Evolutionary conservation across 192 early-diverging fungal species (phyloP).

Genomic region (Rhizophagus clarus): DNA sequence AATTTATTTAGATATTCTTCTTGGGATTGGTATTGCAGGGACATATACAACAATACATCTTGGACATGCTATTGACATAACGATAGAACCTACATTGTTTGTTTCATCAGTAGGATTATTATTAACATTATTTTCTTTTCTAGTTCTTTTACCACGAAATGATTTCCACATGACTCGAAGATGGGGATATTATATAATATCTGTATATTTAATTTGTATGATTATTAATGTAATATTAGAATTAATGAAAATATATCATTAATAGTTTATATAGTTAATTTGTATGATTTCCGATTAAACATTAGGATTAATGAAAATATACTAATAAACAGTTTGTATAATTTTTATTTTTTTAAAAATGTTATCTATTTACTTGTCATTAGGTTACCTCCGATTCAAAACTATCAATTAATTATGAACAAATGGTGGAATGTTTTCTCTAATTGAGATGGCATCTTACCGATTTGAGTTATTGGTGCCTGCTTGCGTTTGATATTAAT

Average conservation of each 20-base stretch:
- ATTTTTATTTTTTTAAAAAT: too few relatives aligned
- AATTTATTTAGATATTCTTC: conserved; percentile 63
- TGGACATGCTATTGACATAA: conserved; percentile 54
- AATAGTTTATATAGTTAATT: too few relatives aligned
- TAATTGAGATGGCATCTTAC: too few relatives aligned
- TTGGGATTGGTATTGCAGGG: conserved; percentile 83
- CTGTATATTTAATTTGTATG: conserved; percentile 63
- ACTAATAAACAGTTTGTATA: too few relatives aligned
- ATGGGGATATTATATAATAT: conserved; percentile 61
- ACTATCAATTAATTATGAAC: too few relatives aligned
- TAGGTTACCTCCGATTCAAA: too few relatives aligned
- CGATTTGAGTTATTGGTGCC: too few relatives aligned
- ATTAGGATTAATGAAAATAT: too few relatives aligned
- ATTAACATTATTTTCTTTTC: conserved; percentile 57
- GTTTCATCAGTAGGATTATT: conserved; percentile 70
- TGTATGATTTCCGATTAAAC: too few relatives aligned
- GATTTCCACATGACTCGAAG: conserved; percentile 63
- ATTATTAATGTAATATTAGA: conserved; percentile 64
- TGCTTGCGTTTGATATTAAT: too few relatives aligned
- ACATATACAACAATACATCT: conserved; percentile 57
- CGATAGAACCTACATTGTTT: conserved; percentile 67
- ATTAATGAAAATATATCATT: background rate
- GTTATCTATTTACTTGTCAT: too few relatives aligned
- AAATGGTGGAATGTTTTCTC: too few relatives aligned
- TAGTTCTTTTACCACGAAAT: conserved; percentile 63